phyloP scores from a whole-genome alignment of 2,329 filamentous ascomycete species.

The Aspergillus pseudoterreus region DNA sequence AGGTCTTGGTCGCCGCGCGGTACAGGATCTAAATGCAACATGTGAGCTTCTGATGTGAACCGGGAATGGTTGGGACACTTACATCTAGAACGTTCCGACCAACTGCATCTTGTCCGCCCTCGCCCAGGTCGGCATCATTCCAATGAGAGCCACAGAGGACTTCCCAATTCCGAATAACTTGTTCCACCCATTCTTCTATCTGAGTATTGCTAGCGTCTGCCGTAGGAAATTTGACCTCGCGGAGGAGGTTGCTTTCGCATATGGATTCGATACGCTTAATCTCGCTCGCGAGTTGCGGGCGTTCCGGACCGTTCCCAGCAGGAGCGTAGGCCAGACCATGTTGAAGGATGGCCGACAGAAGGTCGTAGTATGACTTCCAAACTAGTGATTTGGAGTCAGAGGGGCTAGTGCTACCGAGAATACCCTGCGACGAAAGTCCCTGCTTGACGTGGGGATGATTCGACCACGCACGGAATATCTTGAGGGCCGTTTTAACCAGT shows the following conservation, averaged over 20 bases:
- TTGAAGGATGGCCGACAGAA: conserved; percentile 72
- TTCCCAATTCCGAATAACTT: conserved; percentile 80
- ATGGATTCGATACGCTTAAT: conserved; percentile 72
- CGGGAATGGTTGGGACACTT: conserved; percentile 17
- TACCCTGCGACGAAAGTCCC: conserved; percentile 15
- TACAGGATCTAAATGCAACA: conserved; percentile 66
- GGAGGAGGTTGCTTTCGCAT: conserved; percentile 75
- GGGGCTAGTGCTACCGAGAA: conserved; percentile 14
- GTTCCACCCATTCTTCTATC: conserved; percentile 76
- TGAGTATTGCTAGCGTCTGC: conserved; percentile 75
- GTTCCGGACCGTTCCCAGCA: conserved; percentile 40
- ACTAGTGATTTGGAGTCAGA: conserved; percentile 48
- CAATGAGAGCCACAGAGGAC: conserved; percentile 75
- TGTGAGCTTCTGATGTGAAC: neutral
- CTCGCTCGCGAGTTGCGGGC: conserved; percentile 67
- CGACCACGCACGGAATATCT: conserved; percentile 48
- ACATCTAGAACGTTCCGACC: conserved; percentile 72
- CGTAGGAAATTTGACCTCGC: conserved; percentile 77
- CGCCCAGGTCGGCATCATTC: conserved; percentile 75
- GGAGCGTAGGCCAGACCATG: conserved; percentile 40
- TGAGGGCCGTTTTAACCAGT: conserved; percentile 39
- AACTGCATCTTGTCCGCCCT: conserved; percentile 71
- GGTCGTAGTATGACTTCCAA: conserved; percentile 81
- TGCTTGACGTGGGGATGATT: conserved; percentile 35
- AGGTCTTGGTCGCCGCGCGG: conserved; percentile 85